Conservation (phyloP, 192 early-diverging fungal genomes). For the Oehlia diaphana region DNA sequence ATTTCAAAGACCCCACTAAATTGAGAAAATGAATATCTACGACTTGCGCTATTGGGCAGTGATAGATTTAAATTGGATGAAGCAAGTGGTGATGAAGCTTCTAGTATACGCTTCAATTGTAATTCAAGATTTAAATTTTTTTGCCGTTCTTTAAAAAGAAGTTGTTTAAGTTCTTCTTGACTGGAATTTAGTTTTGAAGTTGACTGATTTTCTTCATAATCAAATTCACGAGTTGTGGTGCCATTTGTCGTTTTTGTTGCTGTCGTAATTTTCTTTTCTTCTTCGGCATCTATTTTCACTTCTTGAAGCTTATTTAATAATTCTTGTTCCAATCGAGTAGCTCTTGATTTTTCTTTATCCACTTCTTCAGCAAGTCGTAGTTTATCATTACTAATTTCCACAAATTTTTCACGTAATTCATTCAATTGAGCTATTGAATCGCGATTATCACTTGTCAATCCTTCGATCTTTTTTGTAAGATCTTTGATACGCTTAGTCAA, state of each 20-base stretch:
- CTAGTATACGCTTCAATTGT: not conserved
- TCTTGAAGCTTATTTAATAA: not conserved
- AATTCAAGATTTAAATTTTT: not conserved
- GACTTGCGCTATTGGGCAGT: not conserved
- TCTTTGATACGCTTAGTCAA: conserved; percentile 27
- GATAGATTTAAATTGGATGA: not conserved
- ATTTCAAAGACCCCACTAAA: conserved; percentile 16
- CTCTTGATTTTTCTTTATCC: conserved; percentile 15
- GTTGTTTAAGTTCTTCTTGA: not conserved
- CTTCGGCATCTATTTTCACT: not conserved
- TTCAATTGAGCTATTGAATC: conserved; percentile 22
- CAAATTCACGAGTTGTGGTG: not conserved
- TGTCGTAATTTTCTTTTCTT: not conserved
- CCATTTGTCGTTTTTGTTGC: not conserved
- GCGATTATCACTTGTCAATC: conserved; percentile 19
- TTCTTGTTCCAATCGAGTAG: conserved; percentile 3
- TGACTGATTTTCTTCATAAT: not conserved
- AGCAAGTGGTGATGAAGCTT: not conserved
- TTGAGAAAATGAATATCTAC: not conserved
- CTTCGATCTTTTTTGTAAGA: conserved; percentile 25
- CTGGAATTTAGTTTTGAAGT: not conserved
- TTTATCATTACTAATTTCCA: conserved; percentile 29
- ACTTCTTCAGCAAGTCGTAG: conserved; percentile 21
- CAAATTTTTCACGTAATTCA: conserved; percentile 21
- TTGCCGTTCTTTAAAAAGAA: not conserved